Evolutionary conservation across 306 rosid genomes (phyloP).

Genomic region (Psophocarpus tetragonolobus): DNA sequence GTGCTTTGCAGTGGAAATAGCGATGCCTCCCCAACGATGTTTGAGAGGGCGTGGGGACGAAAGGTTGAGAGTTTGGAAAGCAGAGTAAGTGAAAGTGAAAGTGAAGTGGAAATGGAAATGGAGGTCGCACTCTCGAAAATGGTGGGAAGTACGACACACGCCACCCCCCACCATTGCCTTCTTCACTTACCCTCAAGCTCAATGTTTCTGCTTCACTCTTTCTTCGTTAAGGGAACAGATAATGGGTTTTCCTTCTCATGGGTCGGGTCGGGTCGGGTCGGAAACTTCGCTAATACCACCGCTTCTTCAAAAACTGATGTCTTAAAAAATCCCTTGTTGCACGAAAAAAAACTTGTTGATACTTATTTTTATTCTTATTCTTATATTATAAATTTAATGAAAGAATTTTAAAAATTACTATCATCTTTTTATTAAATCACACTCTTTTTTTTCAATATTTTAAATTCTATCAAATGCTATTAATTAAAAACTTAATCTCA

Average conservation of each 20-base stretch:
- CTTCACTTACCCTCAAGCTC: constrained; percentile 15
- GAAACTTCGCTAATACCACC: not conserved
- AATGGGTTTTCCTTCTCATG: not conserved
- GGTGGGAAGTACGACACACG: constrained; percentile 56
- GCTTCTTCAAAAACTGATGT: not conserved
- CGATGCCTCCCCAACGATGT: constrained; percentile 9
- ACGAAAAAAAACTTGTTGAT: no score
- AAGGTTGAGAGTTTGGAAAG: constrained; percentile 35
- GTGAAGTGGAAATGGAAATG: constrained; percentile 40
- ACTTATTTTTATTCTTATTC: no score
- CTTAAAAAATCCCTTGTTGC: no score
- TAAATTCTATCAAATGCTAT: not conserved
- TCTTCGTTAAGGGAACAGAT: not conserved
- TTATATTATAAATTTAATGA: no score
- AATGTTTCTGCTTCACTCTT: not conserved
- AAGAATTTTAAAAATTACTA: no score
- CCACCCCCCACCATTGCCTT: constrained; percentile 39
- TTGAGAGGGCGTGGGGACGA: constrained; percentile 42
- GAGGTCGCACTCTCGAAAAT: constrained; percentile 56
- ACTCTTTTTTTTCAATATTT: not conserved
- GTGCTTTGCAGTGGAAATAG: not conserved
- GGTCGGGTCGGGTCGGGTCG: constrained; percentile 8
- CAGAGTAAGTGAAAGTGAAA: constrained; percentile 33
- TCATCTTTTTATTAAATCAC: not conserved
- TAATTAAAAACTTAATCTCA: no score